Evolutionary conservation across 2,329 filamentous ascomycete species (phyloP).

Genomic region (Penicillium sp.): DNA sequence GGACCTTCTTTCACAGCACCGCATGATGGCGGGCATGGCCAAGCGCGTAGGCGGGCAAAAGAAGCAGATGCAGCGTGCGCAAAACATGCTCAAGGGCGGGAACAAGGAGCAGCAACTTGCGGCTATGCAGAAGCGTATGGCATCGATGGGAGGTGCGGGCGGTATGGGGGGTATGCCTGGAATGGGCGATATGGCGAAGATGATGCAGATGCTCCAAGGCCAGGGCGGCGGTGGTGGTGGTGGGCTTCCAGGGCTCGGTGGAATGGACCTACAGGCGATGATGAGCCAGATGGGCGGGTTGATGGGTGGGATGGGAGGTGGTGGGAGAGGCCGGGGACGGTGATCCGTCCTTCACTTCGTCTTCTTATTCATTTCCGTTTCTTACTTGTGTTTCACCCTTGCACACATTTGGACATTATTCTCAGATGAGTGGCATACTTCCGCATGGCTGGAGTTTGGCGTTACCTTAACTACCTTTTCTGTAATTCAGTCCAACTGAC

Average conservation of each 20-base stretch:
- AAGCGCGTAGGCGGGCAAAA: constrained; percentile 99
- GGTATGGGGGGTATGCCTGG: constrained; percentile 74
- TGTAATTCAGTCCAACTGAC: background rate
- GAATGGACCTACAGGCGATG: constrained; percentile 72
- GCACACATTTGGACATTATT: constrained; percentile 8
- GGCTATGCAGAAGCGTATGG: constrained; percentile 94
- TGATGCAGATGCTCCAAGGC: constrained; percentile 92
- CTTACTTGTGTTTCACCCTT: constrained; percentile 28
- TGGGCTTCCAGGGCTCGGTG: constrained; percentile 64
- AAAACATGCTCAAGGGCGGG: constrained; percentile 85
- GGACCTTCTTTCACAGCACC: constrained; percentile 94
- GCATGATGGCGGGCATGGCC: constrained; percentile 99
- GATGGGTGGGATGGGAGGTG: constrained; percentile 48
- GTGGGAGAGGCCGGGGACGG: constrained; percentile 40
- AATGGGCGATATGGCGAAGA: constrained; percentile 87
- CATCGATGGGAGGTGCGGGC: constrained; percentile 82
- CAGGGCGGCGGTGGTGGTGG: constrained; percentile 70
- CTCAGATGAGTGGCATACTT: constrained; percentile 1
- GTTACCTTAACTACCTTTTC: constrained; percentile 7
- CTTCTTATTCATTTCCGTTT: constrained; percentile 24
- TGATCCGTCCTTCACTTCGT: constrained; percentile 21
- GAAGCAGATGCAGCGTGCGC: constrained; percentile 95
- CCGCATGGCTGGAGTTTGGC: constrained; percentile 27
- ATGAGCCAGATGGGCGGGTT: constrained; percentile 75
- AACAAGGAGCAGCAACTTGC: constrained; percentile 94